phyloP scores from a whole-genome alignment of 108 stramenopile species.

The Skeletonema tropicum region DNA sequence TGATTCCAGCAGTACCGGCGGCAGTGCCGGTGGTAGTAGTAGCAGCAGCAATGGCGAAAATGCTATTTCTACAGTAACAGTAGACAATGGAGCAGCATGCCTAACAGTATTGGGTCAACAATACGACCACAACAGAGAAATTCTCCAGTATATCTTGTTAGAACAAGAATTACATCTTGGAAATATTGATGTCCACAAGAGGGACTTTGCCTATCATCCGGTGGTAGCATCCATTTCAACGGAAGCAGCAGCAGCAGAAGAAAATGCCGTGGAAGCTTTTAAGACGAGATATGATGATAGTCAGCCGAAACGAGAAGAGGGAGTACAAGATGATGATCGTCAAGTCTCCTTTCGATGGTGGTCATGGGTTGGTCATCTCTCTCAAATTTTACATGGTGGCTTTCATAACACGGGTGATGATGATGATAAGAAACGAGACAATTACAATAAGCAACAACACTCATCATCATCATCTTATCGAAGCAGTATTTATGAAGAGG shows the following conservation, averaged over 20 bases:
- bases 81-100: constrained; percentile 8
- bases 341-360: constrained; percentile 52
- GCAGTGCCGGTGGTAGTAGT: no score
- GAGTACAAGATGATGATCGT: constrained; percentile 12
- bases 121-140: constrained; percentile 28
- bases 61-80: not conserved
- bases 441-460: not conserved
- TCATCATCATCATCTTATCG: constrained; percentile 22
- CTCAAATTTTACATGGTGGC: constrained; percentile 27
- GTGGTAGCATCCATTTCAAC: not conserved
- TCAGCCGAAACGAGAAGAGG: not conserved
- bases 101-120: constrained; percentile 30
- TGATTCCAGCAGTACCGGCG: not conserved
- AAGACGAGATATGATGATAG: not conserved
- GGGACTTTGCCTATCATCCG: constrained; percentile 46
- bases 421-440: not conserved
- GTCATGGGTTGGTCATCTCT: constrained; percentile 45
- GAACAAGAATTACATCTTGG: constrained; percentile 26
- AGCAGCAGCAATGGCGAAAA: not conserved
- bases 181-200: constrained; percentile 38
- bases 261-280: constrained; percentile 5
- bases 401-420: not conserved
- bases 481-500: constrained; percentile 54
- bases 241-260: constrained; percentile 5
- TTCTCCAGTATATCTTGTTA: constrained; percentile 36